These are phyloP conservation scores for Xylaria sp. DNA, from an alignment of 2,329 filamentous ascomycete species.

Conservation along the genomic window DNA sequence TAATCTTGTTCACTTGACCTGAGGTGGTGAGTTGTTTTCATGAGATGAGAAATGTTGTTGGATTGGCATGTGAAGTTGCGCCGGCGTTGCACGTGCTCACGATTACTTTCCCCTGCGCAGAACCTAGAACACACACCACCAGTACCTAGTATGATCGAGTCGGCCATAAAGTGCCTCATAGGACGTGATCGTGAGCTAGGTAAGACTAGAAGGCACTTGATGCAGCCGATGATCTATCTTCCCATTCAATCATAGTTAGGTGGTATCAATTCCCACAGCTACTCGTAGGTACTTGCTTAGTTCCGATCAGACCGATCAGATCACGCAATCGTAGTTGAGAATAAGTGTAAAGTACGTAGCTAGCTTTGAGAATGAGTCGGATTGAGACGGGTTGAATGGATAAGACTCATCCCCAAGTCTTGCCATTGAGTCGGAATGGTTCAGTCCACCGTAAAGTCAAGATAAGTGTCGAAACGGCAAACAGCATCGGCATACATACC, in stretches of 20 bases:
- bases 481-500: background rate
- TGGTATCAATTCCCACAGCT: too few species aligned
- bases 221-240: too few species aligned
- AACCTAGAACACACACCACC: background rate
- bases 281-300: too few species aligned
- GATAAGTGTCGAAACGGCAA: too few species aligned
- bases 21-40: background rate
- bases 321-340: too few species aligned
- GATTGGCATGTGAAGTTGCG: background rate
- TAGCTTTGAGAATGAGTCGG: too few species aligned
- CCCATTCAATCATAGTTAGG: too few species aligned
- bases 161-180: background rate
- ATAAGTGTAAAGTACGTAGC: too few species aligned
- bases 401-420: background rate
- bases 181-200: background rate
- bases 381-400: background rate
- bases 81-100: background rate
- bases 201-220: background rate
- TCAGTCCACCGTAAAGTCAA: background rate
- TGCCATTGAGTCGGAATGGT: background rate
- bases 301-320: too few species aligned
- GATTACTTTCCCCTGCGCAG: background rate
- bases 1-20: background rate
- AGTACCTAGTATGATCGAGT: background rate
- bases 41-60: background rate